phyloP scores from a whole-genome alignment of 345 rosid genomes.

The rapeseed (Brassica napus) region DNA sequence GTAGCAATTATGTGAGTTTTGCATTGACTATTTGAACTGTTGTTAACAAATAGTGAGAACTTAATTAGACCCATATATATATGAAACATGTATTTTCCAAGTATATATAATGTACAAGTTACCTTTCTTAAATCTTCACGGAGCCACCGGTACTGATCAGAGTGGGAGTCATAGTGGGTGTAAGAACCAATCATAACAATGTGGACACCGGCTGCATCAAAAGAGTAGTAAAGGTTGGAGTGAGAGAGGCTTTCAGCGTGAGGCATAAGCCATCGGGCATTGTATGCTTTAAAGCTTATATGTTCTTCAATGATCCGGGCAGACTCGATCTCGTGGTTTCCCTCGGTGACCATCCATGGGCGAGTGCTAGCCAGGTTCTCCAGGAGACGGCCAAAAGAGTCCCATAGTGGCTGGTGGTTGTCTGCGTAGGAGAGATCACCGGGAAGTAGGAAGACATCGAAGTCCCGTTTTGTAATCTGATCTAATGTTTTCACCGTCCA shows the following conservation, averaged over 20 bases:
- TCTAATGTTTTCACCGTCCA: conserved; percentile 70
- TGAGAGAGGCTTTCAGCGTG: conserved; percentile 62
- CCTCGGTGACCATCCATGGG: conserved; percentile 94
- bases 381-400: conserved; percentile 81
- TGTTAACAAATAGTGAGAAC: neutral
- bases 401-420: conserved; percentile 73
- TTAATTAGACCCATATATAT: neutral
- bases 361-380: conserved; percentile 67
- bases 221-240: conserved; percentile 85
- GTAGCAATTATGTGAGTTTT: neutral
- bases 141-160: conserved; percentile 79
- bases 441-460: conserved; percentile 68
- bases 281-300: conserved; percentile 66
- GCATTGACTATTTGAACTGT: neutral
- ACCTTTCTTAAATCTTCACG: conserved; percentile 44
- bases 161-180: conserved; percentile 47
- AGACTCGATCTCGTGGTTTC: conserved; percentile 79
- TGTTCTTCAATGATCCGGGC: conserved; percentile 49
- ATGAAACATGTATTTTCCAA: neutral
- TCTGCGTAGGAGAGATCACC: conserved; percentile 90
- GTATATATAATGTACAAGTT: neutral
- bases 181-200: conserved; percentile 68
- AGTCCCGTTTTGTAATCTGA: conserved; percentile 49
- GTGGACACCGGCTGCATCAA: conserved; percentile 58
- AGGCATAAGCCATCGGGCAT: conserved; percentile 91